Evolutionary conservation across 1,284 basidiomycete species (phyloP).

Genomic region (Caloboletus inedulis): DNA sequence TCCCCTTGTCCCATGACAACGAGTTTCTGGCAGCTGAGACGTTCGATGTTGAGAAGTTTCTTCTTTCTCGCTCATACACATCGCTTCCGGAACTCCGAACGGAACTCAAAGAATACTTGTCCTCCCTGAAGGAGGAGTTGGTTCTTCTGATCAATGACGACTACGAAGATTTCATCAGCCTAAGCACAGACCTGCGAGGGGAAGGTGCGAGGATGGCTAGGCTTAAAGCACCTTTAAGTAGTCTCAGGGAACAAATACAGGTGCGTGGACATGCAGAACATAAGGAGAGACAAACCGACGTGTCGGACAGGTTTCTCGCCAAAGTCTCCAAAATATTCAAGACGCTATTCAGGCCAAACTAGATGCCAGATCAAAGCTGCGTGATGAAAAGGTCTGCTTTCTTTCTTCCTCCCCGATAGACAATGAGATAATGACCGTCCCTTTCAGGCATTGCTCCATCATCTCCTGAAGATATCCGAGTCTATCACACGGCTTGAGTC

Average conservation of each 20-base stretch:
- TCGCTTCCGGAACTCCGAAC: constrained; percentile 83
- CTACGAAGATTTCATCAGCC: constrained; percentile 95
- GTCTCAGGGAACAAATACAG: constrained; percentile 64
- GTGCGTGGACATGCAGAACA: constrained; percentile 38
- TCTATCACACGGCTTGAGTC: constrained; percentile 81
- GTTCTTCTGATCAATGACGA: constrained; percentile 96
- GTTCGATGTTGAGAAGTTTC: constrained; percentile 86
- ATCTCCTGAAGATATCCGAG: constrained; percentile 86
- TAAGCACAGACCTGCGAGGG: constrained; percentile 85
- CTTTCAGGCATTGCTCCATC: constrained; percentile 72
- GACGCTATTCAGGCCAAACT: constrained; percentile 76
- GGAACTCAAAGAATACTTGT: constrained; percentile 85
- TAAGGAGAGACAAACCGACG: background rate
- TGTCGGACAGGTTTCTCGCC: constrained; percentile 53
- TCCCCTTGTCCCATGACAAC: constrained; percentile 79
- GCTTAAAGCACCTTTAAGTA: constrained; percentile 62
- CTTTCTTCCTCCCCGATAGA: background rate
- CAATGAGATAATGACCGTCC: constrained; percentile 1
- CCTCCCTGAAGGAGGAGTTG: constrained; percentile 84
- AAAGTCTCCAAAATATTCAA: constrained; percentile 64
- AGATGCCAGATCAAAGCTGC: constrained; percentile 64
- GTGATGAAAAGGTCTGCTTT: constrained; percentile 74
- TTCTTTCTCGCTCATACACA: constrained; percentile 83
- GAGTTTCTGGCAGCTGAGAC: constrained; percentile 61
- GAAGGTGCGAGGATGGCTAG: constrained; percentile 73